phyloP scores from a whole-genome alignment of 1,284 basidiomycete species.

The Tremellales sp. region DNA sequence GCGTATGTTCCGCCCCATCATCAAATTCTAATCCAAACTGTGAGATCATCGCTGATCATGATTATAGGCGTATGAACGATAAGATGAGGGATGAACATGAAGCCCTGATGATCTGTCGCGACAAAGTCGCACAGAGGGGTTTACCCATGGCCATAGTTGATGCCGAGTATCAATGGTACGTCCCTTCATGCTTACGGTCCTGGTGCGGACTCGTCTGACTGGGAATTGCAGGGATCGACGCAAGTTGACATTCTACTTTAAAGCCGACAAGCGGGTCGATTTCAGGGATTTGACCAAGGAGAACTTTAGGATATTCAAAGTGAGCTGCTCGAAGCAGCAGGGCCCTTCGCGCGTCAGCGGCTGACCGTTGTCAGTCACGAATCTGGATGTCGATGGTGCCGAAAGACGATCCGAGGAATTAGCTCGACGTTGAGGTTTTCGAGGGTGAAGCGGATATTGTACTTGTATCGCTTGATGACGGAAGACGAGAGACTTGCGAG shows the following conservation, averaged over 20 bases:
- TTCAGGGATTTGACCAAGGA: slow-evolving; percentile 74
- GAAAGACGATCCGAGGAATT: slow-evolving; percentile 26
- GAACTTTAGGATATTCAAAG: slow-evolving; percentile 47
- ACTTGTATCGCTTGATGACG: no score
- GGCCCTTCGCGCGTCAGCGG: background rate
- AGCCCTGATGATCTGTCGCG: slow-evolving; percentile 83
- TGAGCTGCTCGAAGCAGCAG: slow-evolving; percentile 1
- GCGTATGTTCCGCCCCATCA: slow-evolving; percentile 62
- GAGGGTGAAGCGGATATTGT: no score
- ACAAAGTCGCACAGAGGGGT: slow-evolving; percentile 85
- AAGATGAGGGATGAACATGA: slow-evolving; percentile 89
- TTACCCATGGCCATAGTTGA: slow-evolving; percentile 97
- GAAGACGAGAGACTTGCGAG: no score
- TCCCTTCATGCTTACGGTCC: slow-evolving; percentile 15
- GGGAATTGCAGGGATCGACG: slow-evolving; percentile 86
- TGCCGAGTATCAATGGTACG: slow-evolving; percentile 94
- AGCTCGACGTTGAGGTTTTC: no score
- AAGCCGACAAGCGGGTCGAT: slow-evolving; percentile 92
- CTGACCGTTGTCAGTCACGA: slow-evolving; percentile 20
- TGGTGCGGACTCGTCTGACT: background rate
- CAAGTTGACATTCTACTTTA: slow-evolving; percentile 96
- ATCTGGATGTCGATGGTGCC: slow-evolving; percentile 47
- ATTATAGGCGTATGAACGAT: slow-evolving; percentile 63
- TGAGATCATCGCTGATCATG: background rate
- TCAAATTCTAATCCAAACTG: slow-evolving; percentile 7